Evolutionary conservation across 345 rosid species (phyloP), one percentile per base, ranked within the genome.

Genomic region (Cardamine occulta): DNA sequence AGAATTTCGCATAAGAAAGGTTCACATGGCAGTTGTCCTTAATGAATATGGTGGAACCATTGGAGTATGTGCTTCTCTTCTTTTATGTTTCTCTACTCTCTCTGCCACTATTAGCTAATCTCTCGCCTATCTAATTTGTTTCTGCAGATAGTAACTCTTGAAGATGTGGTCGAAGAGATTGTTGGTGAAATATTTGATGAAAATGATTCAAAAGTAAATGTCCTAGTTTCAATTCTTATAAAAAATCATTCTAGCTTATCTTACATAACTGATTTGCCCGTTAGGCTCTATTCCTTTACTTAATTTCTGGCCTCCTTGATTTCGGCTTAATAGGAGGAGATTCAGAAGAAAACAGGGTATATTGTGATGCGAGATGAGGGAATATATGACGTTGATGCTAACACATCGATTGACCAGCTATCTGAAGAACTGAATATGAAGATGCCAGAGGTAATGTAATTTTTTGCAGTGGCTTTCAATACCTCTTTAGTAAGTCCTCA

Each of bases 21-120:
- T 95, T 82, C 97, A 95, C 85, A 92, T 95, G 96, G 99, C 97
- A 54, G 97, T 95, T 67, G 99, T 92, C 68, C 98, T 95, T 51
- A 92, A 95, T 34, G 99, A 90, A 81, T 95, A 92, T 71, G 99
- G 98, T 67, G 99, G 99, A 83, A 92, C 99, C 37, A 87, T 92
- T 53, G 99, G 99, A 81, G 98, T 95, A 92, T 70, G 98, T 84
- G 66, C 21, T 63, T 14, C 49, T 76, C 56, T 40, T 15, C 34
- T 58, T 67, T 8, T 42, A 34, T 74, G 42, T 75, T 61, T 37
- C 29, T 52, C 39, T 59, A 40, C 55, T 62, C 42, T 68, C 55
- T 70, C 63, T 70, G 59, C 47, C 68, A 19, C 58, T 24, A 7
- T 35, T 53, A n/a, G 49, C 55, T 67, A 21, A 74, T 79, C 7